phyloP scores from a whole-genome alignment of 2,329 filamentous ascomycete species.

The Penicillium sp. region DNA sequence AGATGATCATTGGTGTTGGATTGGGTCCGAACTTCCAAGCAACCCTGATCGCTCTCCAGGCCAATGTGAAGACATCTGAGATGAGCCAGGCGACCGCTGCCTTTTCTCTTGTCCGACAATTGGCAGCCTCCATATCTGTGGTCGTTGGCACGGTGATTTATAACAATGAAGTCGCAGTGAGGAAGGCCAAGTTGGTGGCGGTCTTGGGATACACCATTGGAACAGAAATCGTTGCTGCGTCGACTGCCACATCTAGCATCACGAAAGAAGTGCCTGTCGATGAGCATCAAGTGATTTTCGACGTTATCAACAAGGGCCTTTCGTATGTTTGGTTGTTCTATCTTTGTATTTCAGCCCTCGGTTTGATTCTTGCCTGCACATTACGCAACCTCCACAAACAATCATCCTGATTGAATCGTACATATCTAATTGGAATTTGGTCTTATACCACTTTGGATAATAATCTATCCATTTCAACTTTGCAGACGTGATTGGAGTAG shows the following conservation, averaged over 20 bases:
- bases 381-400: neutral
- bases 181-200: neutral
- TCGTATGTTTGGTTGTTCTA: slow-evolving; percentile 4
- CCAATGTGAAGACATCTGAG: slow-evolving; percentile 1
- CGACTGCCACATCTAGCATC: slow-evolving; percentile 1
- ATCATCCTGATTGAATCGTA: neutral
- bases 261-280: neutral
- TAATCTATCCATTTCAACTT: neutral
- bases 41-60: slow-evolving; percentile 1
- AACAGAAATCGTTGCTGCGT: slow-evolving; percentile 1
- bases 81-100: slow-evolving; percentile 4
- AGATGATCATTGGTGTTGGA: slow-evolving; percentile 2
- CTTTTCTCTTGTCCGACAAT: slow-evolving; percentile 3
- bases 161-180: neutral
- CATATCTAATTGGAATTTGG: neutral
- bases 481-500: too few relatives aligned
- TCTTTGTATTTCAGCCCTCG: slow-evolving; percentile 1
- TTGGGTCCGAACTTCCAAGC: slow-evolving; percentile 5
- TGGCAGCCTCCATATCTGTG: neutral
- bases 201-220: neutral
- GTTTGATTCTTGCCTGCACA: neutral
- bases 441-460: neutral
- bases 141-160: slow-evolving; percentile 2
- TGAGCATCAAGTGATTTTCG: neutral
- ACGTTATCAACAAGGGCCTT: slow-evolving; percentile 2